phyloP scores from a whole-genome alignment of 345 rosid genomes.

The Citropsis articulata region DNA sequence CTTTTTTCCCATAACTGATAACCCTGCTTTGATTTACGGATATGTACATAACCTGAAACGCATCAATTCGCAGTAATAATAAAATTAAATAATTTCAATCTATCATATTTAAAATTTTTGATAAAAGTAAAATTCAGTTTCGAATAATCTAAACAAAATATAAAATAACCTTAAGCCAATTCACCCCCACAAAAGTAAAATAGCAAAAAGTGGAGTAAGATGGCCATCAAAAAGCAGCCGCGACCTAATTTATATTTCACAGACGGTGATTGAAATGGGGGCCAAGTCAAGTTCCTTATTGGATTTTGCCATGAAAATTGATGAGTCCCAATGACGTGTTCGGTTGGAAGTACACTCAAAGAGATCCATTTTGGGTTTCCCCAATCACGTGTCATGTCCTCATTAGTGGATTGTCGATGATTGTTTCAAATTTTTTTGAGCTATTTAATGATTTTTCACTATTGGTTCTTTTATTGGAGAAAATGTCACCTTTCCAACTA shows the following conservation, averaged over 20 bases:
- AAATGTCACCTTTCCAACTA: too few species aligned
- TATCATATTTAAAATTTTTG: too few species aligned
- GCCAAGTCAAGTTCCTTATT: too few species aligned
- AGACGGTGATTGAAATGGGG: too few species aligned
- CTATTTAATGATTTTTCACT: neutral
- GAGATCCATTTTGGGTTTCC: conserved; percentile 8
- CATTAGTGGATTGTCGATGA: neutral
- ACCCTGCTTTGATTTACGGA: too few species aligned
- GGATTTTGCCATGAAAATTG: neutral
- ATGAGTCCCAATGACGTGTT: neutral
- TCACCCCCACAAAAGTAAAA: neutral
- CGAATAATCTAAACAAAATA: neutral
- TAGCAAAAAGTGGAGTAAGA: neutral
- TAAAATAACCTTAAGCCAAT: neutral
- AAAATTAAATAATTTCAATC: too few species aligned
- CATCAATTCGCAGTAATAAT: too few species aligned
- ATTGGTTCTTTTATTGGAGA: too few species aligned
- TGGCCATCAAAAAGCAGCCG: neutral
- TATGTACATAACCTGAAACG: too few species aligned
- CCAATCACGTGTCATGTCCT: neutral
- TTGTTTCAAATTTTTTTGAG: neutral
- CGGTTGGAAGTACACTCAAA: neutral
- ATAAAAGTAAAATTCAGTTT: too few species aligned
- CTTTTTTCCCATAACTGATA: too few species aligned
- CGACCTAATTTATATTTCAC: neutral